Evolutionary conservation across 2,329 filamentous ascomycete species (phyloP).

Genomic region (Microdochium paspali): DNA sequence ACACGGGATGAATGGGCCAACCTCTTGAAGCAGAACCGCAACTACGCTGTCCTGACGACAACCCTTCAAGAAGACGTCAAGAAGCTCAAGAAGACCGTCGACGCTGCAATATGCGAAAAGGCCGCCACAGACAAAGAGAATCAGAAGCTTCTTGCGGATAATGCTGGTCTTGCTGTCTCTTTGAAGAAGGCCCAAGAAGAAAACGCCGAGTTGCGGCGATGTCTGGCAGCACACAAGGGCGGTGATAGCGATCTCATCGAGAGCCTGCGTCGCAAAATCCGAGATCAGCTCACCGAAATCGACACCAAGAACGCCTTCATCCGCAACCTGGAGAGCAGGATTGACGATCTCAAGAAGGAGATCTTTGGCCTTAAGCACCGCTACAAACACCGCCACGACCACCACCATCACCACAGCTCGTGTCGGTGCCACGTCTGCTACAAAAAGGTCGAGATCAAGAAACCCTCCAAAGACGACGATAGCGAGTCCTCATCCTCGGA

Average conservation of each 20-base stretch:
- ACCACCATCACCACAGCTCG: neutral
- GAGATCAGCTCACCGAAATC: constrained; percentile 10
- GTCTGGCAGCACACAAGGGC: constrained; percentile 1
- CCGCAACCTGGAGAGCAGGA: constrained; percentile 7
- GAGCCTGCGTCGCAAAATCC: constrained; percentile 8
- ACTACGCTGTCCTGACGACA: constrained; percentile 5
- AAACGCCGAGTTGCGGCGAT: constrained; percentile 1
- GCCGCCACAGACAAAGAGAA: constrained; percentile 6
- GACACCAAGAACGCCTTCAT: constrained; percentile 6
- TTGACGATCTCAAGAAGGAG: constrained; percentile 5
- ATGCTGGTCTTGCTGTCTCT: constrained; percentile 8
- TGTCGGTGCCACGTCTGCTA: neutral
- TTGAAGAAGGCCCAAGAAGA: constrained; percentile 6
- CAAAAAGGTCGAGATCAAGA: neutral
- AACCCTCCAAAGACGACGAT: neutral
- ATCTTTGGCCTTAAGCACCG: constrained; percentile 9
- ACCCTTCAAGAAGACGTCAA: constrained; percentile 11
- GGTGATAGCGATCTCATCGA: constrained; percentile 8
- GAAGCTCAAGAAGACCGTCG: constrained; percentile 10
- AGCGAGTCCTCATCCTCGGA: neutral
- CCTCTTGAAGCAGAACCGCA: constrained; percentile 10
- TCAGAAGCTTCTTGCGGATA: constrained; percentile 4
- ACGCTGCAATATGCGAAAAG: neutral
- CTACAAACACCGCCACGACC: neutral
- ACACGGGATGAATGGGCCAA: constrained; percentile 13